Percentiles rank a stretch among this genome's conserved stretches.
phyloP scores from a whole-genome alignment of 805 yeast genomes.

The Cyberlindnera veronae region DNA sequence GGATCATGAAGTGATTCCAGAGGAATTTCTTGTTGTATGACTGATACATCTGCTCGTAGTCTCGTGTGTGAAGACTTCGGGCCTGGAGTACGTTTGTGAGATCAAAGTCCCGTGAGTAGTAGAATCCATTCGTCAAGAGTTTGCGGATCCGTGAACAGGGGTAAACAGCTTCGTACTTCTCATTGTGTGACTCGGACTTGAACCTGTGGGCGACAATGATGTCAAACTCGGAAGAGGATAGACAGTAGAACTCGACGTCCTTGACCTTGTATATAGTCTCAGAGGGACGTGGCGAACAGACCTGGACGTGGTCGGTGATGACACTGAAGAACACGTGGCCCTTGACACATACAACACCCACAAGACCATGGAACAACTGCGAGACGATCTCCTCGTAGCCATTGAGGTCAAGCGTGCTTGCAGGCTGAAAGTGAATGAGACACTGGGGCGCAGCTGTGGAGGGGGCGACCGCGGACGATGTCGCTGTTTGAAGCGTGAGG shows the following conservation, averaged over 20 bases:
- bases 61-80: conserved; percentile 47
- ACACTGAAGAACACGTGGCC: conserved; percentile 55
- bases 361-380: conserved; percentile 46
- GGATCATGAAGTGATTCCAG: conserved; percentile 89
- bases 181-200: conserved; percentile 23
- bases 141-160: conserved; percentile 79
- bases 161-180: conserved; percentile 47
- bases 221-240: conserved; percentile 56
- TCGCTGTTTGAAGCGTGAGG: conserved; percentile 53
- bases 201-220: conserved; percentile 22
- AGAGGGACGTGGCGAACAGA: conserved; percentile 55
- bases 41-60: conserved; percentile 34
- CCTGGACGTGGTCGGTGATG: conserved; percentile 49
- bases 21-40: conserved; percentile 73
- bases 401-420: conserved; percentile 34
- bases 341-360: conserved; percentile 58
- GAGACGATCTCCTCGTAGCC: conserved; percentile 38
- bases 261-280: conserved; percentile 52
- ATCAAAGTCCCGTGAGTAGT: conserved; percentile 87
- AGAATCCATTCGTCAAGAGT: conserved; percentile 79
- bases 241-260: conserved; percentile 64
- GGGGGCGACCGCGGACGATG: too few relatives aligned
- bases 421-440: conserved; percentile 53
- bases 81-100: conserved; percentile 77
- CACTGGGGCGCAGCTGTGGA: conserved; percentile 17